phyloP scores from a whole-genome alignment of 1,284 basidiomycete genomes.

The Austroboletus novae-zelandiae region DNA sequence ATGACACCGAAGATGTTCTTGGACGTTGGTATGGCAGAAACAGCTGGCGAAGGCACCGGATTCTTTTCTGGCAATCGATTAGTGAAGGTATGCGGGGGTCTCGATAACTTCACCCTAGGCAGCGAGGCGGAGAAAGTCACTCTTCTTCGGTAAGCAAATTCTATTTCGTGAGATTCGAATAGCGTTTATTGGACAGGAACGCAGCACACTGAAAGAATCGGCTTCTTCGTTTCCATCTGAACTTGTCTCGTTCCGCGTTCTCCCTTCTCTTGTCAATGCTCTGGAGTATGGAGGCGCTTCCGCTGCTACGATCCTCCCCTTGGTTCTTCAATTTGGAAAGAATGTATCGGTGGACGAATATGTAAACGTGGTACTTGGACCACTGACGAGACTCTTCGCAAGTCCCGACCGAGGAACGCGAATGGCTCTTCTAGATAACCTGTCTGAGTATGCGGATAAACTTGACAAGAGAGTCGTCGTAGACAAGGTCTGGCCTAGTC shows the following conservation, averaged over 20 bases:
- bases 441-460: slow-evolving; percentile 84
- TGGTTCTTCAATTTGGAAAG: slow-evolving; percentile 79
- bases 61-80: slow-evolving; percentile 88
- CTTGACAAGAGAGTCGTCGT: slow-evolving; percentile 83
- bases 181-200: neutral
- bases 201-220: slow-evolving; percentile 77
- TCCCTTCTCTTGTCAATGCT: slow-evolving; percentile 85
- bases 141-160: slow-evolving; percentile 63
- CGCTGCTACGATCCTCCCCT: slow-evolving; percentile 75
- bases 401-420: slow-evolving; percentile 91
- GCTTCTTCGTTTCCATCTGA: slow-evolving; percentile 80
- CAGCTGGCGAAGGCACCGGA: slow-evolving; percentile 53
- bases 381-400: slow-evolving; percentile 80
- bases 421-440: slow-evolving; percentile 88
- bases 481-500: slow-evolving; percentile 91
- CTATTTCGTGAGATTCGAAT: neutral
- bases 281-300: slow-evolving; percentile 84
- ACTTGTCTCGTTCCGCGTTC: slow-evolving; percentile 82
- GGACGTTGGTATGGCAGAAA: slow-evolving; percentile 74
- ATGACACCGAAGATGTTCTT: slow-evolving; percentile 78
- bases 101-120: slow-evolving; percentile 86
- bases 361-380: slow-evolving; percentile 63
- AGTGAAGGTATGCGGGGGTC: slow-evolving; percentile 79
- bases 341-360: slow-evolving; percentile 76
- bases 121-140: slow-evolving; percentile 79